Base-by-base conservation (phyloP, 1,139 yeast species). In the Pichia sp. region DNA sequence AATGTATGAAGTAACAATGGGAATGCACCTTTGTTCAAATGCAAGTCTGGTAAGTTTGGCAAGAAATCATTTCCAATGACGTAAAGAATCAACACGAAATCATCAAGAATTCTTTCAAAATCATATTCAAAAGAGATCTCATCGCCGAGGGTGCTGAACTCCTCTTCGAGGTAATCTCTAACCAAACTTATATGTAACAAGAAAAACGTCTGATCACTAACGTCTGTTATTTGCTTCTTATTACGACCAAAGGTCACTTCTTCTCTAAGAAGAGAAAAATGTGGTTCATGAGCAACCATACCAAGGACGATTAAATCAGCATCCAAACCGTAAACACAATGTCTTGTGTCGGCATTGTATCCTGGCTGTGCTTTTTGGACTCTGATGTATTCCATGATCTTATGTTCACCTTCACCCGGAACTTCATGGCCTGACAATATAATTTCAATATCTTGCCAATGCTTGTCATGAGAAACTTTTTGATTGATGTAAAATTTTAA, bases 331-430 rank as follows among this genome's bases (percentile, higher is more conserved):
- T 95, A 95, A 56, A 95, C 88, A 75, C 98, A 93, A 68, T 95
- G 99, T 66, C 93, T 82, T 23, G 93, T 82, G 67, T 93, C 90
- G 49, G 95, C 87, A 67, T 92, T 81, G 66, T 90, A 88, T 50
- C 78, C 79, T 0, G 85, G 81, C 62, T 85, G 88, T 13, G 88
- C 79, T 63, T 95, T 84, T 71, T 86, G 86, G 48, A 85, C 78
- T 70, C 99, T 81, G 60, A 95, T 90, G 67, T 84, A 95, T 65
- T 89, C 90, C 99, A 93, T 93, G 64, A 93, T 90, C 70, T 93
- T 93, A 74, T 93, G 99, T 74, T 95, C 99, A 69, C 99, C 99
- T 77, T 95, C 99, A 61, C 99, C 99, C 3, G 99, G 99, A n/a
- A 90, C 98, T 62, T 93, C 93, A 61, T 95, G 97, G 53, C 96